Evolutionary conservation across 1,139 yeast species (phyloP), one percentile per base, ranked within the genome.

Genomic region (Nematodospora anomalae): DNA sequence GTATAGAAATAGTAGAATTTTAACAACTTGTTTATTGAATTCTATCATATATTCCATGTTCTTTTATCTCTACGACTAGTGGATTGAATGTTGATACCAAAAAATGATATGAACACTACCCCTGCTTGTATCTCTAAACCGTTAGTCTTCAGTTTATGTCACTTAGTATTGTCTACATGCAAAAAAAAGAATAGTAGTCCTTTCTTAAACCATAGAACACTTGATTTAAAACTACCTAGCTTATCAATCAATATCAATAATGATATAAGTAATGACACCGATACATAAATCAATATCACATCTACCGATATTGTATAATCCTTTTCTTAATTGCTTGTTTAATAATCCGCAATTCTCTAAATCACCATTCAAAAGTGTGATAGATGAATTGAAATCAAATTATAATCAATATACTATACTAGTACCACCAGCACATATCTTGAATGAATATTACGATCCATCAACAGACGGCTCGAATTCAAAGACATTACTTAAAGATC

Each of bases 321-420:
- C 92, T 4, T 62, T 82, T 30, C 64, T 85, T 35, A 81, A 84
- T 58, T 71, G 80, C 37, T 57, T 85, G 18, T 83, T 85, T 65
- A 81, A 83, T 58, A 78, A 80, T 49, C 83, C 83, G 3, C 67
- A 74, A 35, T 76, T 81, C 7, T 49, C 60, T 6, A 71, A 69
- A 28, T 64, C 80, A 0, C 76, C 80, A 3, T 59, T 82, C 41
- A 74, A 70, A 42, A 71, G 69, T 28, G 62, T 80, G 6, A 56
- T 68, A 35, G 60, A 63, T 26, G 65, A 64, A 50, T 50, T 80
- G 28, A 57, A 67, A 12, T 46, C 50, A 27, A 53, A 58, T 48
- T 78, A 74, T 40, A 66, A 61, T 27, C 74, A 74, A 16, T 80
- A 70, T 54, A 71, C 83, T 4, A 55, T 85, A 8, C 50, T 83